These are phyloP conservation scores for Knoxdaviesia proteae DNA, from an alignment of 2,329 filamentous ascomycete species.

Conservation along the genomic window DNA sequence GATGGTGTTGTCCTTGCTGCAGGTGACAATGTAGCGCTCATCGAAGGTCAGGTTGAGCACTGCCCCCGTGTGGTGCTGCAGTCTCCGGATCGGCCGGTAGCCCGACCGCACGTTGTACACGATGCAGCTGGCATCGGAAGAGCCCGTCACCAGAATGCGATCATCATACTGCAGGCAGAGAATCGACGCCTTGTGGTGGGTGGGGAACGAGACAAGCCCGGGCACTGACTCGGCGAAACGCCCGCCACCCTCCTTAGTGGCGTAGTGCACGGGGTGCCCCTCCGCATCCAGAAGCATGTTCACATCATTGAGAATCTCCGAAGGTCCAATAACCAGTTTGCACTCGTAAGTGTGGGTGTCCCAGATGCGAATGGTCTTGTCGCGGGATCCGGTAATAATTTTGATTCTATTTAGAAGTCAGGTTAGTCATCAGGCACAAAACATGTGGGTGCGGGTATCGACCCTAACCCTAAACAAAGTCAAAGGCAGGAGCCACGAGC, in stretches of 20 bases:
- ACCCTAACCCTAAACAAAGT: neutral
- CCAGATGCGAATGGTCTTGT: slow-evolving; percentile 92
- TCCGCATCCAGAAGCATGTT: slow-evolving; percentile 29
- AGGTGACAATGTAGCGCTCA: slow-evolving; percentile 80
- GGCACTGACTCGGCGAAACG: slow-evolving; percentile 26
- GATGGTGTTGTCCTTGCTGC: slow-evolving; percentile 87
- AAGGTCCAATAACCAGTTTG: slow-evolving; percentile 66
- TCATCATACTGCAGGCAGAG: slow-evolving; percentile 90
- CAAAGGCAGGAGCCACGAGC: neutral
- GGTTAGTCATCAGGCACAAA: slow-evolving; percentile 5
- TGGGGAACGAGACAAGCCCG: slow-evolving; percentile 31
- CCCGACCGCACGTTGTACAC: slow-evolving; percentile 67
- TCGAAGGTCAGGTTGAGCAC: slow-evolving; percentile 91
- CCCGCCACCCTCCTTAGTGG: slow-evolving; percentile 29
- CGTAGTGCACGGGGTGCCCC: slow-evolving; percentile 31
- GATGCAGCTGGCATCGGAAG: slow-evolving; percentile 79
- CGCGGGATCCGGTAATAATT: slow-evolving; percentile 88
- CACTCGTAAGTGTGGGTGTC: slow-evolving; percentile 80
- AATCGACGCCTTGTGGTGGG: slow-evolving; percentile 78
- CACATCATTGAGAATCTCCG: slow-evolving; percentile 34
- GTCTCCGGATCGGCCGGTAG: slow-evolving; percentile 60
- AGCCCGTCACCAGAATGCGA: slow-evolving; percentile 81
- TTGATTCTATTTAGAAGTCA: slow-evolving; percentile 44
- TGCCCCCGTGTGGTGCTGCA: slow-evolving; percentile 63
- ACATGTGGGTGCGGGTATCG: neutral